Conservation (phyloP, 129 eudicot genomes). For the Cynara cardunculus region DNA sequence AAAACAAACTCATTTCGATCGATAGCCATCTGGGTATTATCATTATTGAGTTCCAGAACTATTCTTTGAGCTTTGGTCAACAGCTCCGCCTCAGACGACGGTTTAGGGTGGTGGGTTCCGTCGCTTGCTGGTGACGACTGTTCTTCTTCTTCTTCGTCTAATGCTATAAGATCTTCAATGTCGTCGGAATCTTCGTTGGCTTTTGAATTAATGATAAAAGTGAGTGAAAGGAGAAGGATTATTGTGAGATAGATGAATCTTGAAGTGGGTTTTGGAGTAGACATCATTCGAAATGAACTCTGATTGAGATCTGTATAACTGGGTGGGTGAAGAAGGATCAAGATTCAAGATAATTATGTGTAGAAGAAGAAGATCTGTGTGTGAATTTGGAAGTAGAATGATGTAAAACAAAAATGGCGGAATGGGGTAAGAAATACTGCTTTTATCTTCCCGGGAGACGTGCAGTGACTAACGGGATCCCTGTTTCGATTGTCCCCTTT, state of each 20-base stretch:
- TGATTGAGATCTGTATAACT: neutral
- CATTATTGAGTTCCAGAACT: constrained; percentile 65
- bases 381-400: neutral
- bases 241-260: constrained; percentile 33
- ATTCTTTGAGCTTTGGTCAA: constrained; percentile 70
- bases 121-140: neutral
- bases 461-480: constrained; percentile 33
- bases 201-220: constrained; percentile 17
- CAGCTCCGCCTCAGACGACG: constrained; percentile 64
- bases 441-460: constrained; percentile 26
- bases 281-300: constrained; percentile 29
- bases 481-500: constrained; percentile 1
- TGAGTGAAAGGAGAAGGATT: constrained; percentile 37
- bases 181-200: constrained; percentile 46
- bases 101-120: constrained; percentile 15
- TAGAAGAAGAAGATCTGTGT: constrained; percentile 10
- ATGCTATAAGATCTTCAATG: constrained; percentile 69
- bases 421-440: neutral
- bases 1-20: constrained; percentile 66
- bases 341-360: constrained; percentile 9
- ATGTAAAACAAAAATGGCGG: neutral
- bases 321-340: constrained; percentile 13
- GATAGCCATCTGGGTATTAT: constrained; percentile 45
- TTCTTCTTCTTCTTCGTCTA: constrained; percentile 56
- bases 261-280: constrained; percentile 48